These are phyloP conservation scores for Mucor sp. DNA, from an alignment of 371 early-diverging fungal genomes.

Conservation along the genomic window DNA sequence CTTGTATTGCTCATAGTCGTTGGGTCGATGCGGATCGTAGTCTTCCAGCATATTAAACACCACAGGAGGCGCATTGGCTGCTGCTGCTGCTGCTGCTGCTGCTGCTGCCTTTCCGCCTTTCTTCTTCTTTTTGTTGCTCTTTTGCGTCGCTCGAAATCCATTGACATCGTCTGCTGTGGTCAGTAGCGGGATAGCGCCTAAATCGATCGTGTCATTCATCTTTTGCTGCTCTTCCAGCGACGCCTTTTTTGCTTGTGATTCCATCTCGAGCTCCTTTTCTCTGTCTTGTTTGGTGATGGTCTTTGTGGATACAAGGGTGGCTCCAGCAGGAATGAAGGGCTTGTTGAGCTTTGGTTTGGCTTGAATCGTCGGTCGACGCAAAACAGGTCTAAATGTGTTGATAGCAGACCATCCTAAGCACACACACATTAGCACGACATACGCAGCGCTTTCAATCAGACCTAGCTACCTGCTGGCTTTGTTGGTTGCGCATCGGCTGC, in stretches of 20 bases:
- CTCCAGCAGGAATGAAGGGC: conserved; percentile 49
- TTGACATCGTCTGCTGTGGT: conserved; percentile 45
- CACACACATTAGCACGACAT: background rate
- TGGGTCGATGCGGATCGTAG: conserved; percentile 65
- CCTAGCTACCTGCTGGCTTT: conserved; percentile 10
- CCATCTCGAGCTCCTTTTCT: background rate
- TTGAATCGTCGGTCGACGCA: conserved; percentile 49
- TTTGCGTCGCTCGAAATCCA: conserved; percentile 28
- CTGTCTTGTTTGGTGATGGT: conserved; percentile 30
- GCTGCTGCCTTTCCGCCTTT: conserved; percentile 12
- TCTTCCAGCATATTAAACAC: conserved; percentile 53
- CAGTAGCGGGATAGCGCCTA: conserved; percentile 25
- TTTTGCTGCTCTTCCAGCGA: background rate
- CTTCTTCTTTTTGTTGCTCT: conserved; percentile 26
- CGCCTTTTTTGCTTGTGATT: background rate
- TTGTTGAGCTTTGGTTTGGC: conserved; percentile 48
- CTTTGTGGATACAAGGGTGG: conserved; percentile 42
- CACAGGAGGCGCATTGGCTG: conserved; percentile 28
- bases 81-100: no score
- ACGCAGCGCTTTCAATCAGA: background rate
- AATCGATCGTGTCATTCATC: conserved; percentile 15
- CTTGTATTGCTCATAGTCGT: conserved; percentile 64
- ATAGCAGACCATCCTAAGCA: conserved; percentile 45
- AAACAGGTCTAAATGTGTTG: conserved; percentile 48
- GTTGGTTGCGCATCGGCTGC: background rate